phyloP scores from a whole-genome alignment of 139 green algal species.

The Picochlorum sp. region DNA sequence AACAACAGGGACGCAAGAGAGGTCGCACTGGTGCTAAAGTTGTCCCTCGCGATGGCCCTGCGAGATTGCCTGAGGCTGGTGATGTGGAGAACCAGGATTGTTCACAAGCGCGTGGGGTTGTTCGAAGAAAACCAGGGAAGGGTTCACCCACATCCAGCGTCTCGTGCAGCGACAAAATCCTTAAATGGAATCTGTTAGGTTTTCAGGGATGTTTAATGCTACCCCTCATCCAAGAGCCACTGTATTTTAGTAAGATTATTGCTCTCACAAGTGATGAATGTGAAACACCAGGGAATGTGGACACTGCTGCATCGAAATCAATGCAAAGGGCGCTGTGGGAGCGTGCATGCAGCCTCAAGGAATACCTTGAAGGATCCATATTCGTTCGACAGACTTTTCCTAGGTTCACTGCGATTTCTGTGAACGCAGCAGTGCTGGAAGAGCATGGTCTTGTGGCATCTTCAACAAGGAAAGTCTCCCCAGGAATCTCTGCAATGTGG shows the following conservation, averaged over 20 bases:
- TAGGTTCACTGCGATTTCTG: no score
- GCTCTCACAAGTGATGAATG: conserved; percentile 19
- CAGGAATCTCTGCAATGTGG: background rate
- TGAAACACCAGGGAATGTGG: background rate
- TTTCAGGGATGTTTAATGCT: conserved; percentile 55
- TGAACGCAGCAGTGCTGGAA: no score
- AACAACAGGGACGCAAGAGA: background rate
- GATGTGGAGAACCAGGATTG: conserved; percentile 53
- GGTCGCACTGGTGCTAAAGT: conserved; percentile 44
- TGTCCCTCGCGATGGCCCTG: conserved; percentile 10
- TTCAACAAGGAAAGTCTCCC: background rate
- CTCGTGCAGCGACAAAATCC: conserved; percentile 94
- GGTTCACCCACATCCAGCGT: conserved; percentile 81
- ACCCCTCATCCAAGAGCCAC: conserved; percentile 43
- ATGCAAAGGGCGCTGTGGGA: background rate
- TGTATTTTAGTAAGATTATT: conserved; percentile 46
- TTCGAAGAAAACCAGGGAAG: conserved; percentile 81
- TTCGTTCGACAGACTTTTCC: no score
- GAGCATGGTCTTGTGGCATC: background rate
- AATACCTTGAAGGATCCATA: no score
- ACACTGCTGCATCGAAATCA: background rate
- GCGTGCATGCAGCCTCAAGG: background rate
- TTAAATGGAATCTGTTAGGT: conserved; percentile 71
- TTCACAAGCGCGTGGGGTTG: conserved; percentile 38
- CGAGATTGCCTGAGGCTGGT: conserved; percentile 25